Evolutionary conservation across 2,329 filamentous ascomycete species (phyloP).

Genomic region (Cercospora janseana): DNA sequence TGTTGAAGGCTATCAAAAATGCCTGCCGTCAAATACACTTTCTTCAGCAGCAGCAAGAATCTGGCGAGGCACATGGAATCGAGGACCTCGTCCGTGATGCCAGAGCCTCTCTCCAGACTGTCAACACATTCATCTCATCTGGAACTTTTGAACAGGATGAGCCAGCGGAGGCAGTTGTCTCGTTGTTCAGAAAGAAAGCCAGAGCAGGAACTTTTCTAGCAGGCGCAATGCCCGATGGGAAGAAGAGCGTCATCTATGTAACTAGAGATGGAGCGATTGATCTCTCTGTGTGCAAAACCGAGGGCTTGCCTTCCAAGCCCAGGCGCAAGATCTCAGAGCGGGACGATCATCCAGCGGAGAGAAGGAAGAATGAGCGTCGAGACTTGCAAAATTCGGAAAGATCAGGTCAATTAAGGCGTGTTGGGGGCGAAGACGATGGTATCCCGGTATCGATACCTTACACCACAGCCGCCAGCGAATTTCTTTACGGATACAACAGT

Average conservation of each 20-base stretch:
- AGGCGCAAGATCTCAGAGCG: neutral
- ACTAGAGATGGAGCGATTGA: slow-evolving; percentile 18
- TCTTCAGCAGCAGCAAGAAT: slow-evolving; percentile 22
- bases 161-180: slow-evolving; percentile 22
- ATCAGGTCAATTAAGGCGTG: neutral
- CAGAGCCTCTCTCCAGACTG: slow-evolving; percentile 12
- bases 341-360: neutral
- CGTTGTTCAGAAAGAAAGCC: slow-evolving; percentile 21
- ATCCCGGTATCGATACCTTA: slow-evolving; percentile 57
- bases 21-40: slow-evolving; percentile 22
- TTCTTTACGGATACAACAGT: slow-evolving; percentile 80
- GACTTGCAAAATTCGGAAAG: neutral
- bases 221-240: slow-evolving; percentile 9
- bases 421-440: slow-evolving; percentile 27
- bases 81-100: slow-evolving; percentile 19
- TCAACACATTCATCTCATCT: slow-evolving; percentile 20
- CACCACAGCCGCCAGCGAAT: slow-evolving; percentile 84
- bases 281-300: slow-evolving; percentile 11
- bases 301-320: neutral
- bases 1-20: slow-evolving; percentile 21
- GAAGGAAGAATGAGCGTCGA: neutral
- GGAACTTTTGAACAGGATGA: slow-evolving; percentile 23
- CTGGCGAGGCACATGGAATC: slow-evolving; percentile 19
- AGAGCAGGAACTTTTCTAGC: slow-evolving; percentile 22
- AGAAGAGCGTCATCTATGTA: slow-evolving; percentile 21